Evolutionary conservation across 495 filamentous ascomycete genomes (phyloP).

Genomic region (Cercophora samala): DNA sequence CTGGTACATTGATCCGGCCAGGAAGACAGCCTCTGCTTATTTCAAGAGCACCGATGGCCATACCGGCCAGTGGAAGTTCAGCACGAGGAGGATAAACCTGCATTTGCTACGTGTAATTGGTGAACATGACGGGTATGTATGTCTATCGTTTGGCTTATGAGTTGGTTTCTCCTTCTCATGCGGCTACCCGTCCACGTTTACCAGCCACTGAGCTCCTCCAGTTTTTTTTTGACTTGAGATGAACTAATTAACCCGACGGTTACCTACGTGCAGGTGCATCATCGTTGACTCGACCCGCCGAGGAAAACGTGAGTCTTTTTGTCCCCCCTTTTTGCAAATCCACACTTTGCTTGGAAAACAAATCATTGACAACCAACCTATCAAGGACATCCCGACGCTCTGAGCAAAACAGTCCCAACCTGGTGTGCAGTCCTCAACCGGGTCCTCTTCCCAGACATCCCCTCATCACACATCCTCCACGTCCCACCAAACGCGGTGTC

Average conservation of each 20-base stretch:
- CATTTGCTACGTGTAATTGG: constrained; percentile 65
- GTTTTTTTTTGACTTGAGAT: too few relatives aligned
- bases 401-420: constrained; percentile 89
- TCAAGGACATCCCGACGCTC: constrained; percentile 59
- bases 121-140: constrained; percentile 59
- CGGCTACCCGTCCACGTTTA: neutral
- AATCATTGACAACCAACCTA: neutral
- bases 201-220: neutral
- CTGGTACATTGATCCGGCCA: constrained; percentile 79
- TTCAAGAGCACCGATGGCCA: constrained; percentile 99
- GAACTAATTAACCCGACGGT: neutral
- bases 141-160: too few relatives aligned
- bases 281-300: constrained; percentile 93
- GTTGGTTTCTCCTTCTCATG: too few relatives aligned
- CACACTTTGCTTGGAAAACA: neutral
- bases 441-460: constrained; percentile 63
- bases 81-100: constrained; percentile 75
- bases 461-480: constrained; percentile 50
- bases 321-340: neutral
- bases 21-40: constrained; percentile 71
- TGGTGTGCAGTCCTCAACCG: constrained; percentile 86
- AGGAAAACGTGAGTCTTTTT: constrained; percentile 65
- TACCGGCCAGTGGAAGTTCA: constrained; percentile 84
- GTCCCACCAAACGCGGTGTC: constrained; percentile 67
- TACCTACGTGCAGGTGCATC: constrained; percentile 59